Evolutionary conservation across 148 eudicot genomes (phyloP).

Genomic region (Selenicereus undatus): DNA sequence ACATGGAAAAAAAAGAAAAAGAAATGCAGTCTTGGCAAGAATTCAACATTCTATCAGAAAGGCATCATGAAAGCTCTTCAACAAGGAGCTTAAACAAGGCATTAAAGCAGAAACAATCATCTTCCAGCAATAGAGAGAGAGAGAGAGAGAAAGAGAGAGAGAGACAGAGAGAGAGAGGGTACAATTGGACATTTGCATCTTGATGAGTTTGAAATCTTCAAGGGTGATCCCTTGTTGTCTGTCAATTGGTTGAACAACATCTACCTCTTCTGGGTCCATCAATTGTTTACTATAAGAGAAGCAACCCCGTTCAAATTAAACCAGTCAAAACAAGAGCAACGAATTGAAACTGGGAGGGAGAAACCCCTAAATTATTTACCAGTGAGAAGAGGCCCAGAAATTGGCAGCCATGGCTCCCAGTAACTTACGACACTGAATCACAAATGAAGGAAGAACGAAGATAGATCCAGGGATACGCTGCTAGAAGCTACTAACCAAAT

Average conservation of each 20-base stretch:
- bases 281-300: constrained; percentile 56
- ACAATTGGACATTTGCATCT: no score
- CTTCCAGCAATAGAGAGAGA: neutral
- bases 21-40: no score
- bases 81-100: no score
- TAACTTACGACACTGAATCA: neutral
- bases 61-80: no score
- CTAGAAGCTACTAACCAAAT: no score
- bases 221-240: constrained; percentile 76
- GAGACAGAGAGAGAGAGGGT: constrained; percentile 71
- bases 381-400: no score
- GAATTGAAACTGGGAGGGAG: neutral
- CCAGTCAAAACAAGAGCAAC: neutral
- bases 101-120: no score
- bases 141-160: neutral
- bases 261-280: no score
- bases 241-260: constrained; percentile 66
- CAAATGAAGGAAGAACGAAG: neutral
- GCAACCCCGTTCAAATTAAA: neutral
- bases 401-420: no score
- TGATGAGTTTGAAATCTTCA: constrained; percentile 87
- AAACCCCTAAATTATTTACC: neutral
- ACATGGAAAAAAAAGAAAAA: no score
- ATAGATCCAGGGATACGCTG: no score
- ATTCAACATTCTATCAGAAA: no score